Conservation (phyloP, 805 yeast genomes). For the Schwanniomyces vanrijiae region DNA sequence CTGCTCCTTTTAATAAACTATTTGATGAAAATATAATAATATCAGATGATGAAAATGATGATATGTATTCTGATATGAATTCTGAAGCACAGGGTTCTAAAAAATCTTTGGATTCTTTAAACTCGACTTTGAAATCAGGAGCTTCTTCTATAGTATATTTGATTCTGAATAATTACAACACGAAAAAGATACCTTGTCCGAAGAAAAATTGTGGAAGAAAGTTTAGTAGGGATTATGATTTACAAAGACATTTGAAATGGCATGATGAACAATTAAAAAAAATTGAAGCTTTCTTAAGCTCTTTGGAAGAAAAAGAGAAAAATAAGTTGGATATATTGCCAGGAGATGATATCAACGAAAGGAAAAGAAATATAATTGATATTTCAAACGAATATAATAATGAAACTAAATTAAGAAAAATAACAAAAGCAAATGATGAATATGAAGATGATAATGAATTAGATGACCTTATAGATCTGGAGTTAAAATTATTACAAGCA, state of each 20-base stretch:
- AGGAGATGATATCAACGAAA: neutral
- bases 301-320: slow-evolving; percentile 17
- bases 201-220: slow-evolving; percentile 51
- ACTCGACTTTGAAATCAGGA: slow-evolving; percentile 13
- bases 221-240: slow-evolving; percentile 50
- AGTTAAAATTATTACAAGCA: slow-evolving; percentile 18
- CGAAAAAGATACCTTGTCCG: slow-evolving; percentile 44
- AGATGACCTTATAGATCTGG: slow-evolving; percentile 23
- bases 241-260: slow-evolving; percentile 53
- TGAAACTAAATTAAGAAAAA: slow-evolving; percentile 15
- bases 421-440: slow-evolving; percentile 9
- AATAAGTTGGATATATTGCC: neutral
- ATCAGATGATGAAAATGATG: slow-evolving; percentile 10
- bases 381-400: slow-evolving; percentile 1
- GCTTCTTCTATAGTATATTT: slow-evolving; percentile 33
- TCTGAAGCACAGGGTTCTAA: slow-evolving; percentile 14
- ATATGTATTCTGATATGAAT: slow-evolving; percentile 6
- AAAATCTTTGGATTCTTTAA: slow-evolving; percentile 17
- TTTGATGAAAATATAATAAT: slow-evolving; percentile 1
- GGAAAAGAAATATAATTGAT: neutral
- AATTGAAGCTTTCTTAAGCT: slow-evolving; percentile 27
- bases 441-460: slow-evolving; percentile 18
- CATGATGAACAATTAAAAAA: slow-evolving; percentile 38
- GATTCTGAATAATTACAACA: slow-evolving; percentile 35
- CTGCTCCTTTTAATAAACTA: slow-evolving; percentile 1